Evolutionary conservation across 352 stramenopile species (phyloP).

Genomic region (Phytophthora sansomeana): DNA sequence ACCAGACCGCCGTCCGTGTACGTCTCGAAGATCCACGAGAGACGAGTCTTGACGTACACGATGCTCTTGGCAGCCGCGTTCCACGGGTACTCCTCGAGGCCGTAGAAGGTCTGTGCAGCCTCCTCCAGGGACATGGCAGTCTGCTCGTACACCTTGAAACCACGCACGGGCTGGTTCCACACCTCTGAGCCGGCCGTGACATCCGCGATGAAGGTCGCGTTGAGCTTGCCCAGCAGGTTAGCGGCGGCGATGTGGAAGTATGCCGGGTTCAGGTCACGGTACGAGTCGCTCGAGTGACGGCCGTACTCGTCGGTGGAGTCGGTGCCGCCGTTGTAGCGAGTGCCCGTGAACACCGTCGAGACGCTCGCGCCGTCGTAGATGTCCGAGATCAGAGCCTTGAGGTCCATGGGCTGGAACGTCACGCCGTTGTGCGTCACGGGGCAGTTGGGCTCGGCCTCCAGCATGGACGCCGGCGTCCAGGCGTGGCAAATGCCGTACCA

Average conservation of each 20-base stretch:
- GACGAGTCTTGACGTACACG: conserved; percentile 47
- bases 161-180: conserved; percentile 63
- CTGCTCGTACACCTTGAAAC: conserved; percentile 49
- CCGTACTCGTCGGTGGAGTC: conserved; percentile 48
- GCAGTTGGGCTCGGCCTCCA: conserved; percentile 42
- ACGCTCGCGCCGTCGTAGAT: conserved; percentile 46
- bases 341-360: conserved; percentile 46
- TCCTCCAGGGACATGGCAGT: conserved; percentile 38
- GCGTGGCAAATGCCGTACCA: conserved; percentile 59
- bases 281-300: conserved; percentile 41
- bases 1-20: conserved; percentile 42
- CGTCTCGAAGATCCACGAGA: conserved; percentile 57
- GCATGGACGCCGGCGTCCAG: conserved; percentile 45
- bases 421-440: conserved; percentile 47
- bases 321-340: conserved; percentile 42
- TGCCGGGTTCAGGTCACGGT: conserved; percentile 56
- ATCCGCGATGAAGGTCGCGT: conserved; percentile 53
- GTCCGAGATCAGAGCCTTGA: conserved; percentile 53
- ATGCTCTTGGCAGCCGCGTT: conserved; percentile 49
- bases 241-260: conserved; percentile 53
- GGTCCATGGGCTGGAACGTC: conserved; percentile 48
- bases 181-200: conserved; percentile 43
- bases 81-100: conserved; percentile 53
- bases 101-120: conserved; percentile 46
- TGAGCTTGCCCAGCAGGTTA: conserved; percentile 54